Percentiles rank a stretch among this genome's conserved stretches.
phyloP scores from a whole-genome alignment of 129 eudicot genomes.

The Chrysanthemum makinoi region DNA sequence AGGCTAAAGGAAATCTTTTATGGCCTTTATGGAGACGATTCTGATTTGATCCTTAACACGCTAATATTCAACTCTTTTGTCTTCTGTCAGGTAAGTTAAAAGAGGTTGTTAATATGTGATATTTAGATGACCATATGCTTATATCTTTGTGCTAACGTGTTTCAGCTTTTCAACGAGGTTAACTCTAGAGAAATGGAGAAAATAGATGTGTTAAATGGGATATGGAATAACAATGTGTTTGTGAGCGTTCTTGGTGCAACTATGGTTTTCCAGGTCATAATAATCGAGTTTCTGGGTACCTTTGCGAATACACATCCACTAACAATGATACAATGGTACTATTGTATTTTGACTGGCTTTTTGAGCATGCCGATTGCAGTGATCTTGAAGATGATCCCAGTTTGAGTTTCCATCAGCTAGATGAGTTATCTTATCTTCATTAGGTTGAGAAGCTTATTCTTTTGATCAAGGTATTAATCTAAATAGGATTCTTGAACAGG shows the following conservation, averaged over 20 bases:
- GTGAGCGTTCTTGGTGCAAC: constrained; percentile 65
- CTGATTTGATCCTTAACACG: constrained; percentile 71
- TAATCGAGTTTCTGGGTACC: constrained; percentile 76
- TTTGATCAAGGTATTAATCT: not conserved
- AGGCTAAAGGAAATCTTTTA: constrained; percentile 59
- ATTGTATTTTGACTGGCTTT: constrained; percentile 67
- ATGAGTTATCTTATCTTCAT: constrained; percentile 21
- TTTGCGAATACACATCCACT: constrained; percentile 89
- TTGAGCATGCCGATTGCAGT: constrained; percentile 94
- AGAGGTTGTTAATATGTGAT: no score
- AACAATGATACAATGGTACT: constrained; percentile 63
- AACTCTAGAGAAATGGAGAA: constrained; percentile 94
- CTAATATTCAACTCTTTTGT: constrained; percentile 93
- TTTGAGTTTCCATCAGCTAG: constrained; percentile 1
- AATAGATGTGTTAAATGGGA: constrained; percentile 65
- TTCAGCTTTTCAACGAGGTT: constrained; percentile 90
- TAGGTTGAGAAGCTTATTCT: constrained; percentile 26
- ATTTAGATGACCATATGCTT: not conserved
- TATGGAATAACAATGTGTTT: constrained; percentile 69
- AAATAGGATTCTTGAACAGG: constrained; percentile 9
- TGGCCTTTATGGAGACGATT: constrained; percentile 46
- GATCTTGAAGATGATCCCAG: constrained; percentile 46
- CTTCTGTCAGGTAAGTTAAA: constrained; percentile 83
- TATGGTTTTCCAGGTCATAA: constrained; percentile 68
- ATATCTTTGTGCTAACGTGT: not conserved